Evolutionary conservation across 768 basidiomycete species (phyloP).

Genomic region (Tylopilus sp.): DNA sequence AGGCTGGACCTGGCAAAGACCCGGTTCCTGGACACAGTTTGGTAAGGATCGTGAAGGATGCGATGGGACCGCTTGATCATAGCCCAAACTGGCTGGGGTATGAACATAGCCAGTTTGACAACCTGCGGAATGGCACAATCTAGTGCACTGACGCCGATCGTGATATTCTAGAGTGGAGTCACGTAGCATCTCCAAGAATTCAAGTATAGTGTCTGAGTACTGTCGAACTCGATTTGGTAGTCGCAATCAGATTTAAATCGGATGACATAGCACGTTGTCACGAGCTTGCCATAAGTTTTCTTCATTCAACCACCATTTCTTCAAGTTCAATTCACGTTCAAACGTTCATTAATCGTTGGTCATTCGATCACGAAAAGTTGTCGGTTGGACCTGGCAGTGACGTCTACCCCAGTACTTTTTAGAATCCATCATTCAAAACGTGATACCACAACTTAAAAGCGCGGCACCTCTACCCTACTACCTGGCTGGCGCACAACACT

Average conservation of each 20-base stretch:
- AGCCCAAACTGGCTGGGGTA: constrained; percentile 83
- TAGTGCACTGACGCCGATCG: constrained; percentile 11
- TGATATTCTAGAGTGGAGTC: not conserved
- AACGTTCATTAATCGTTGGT: not conserved
- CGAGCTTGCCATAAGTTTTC: not conserved
- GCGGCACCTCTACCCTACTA: constrained; percentile 1
- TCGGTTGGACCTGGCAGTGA: not conserved
- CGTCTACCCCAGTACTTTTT: not conserved
- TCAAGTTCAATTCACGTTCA: not conserved
- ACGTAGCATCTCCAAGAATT: not conserved
- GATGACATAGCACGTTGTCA: no score
- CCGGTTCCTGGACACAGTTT: constrained; percentile 67
- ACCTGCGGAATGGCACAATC: constrained; percentile 66
- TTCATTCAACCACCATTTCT: not conserved
- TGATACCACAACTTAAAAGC: constrained; percentile 5
- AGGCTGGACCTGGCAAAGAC: constrained; percentile 71
- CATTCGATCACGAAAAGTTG: not conserved
- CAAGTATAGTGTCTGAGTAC: not conserved
- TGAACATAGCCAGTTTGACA: constrained; percentile 72
- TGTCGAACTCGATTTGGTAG: constrained; percentile 5
- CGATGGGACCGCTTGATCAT: constrained; percentile 72
- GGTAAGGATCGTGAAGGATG: constrained; percentile 68
- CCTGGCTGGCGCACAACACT: constrained; percentile 4
- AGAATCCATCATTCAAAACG: not conserved
- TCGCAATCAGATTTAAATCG: not conserved